A percentile compares a stretch with the other conserved stretches of the same genome.
Conservation (phyloP, 176 grass and related monocot species). For the Musa beccarii region DNA sequence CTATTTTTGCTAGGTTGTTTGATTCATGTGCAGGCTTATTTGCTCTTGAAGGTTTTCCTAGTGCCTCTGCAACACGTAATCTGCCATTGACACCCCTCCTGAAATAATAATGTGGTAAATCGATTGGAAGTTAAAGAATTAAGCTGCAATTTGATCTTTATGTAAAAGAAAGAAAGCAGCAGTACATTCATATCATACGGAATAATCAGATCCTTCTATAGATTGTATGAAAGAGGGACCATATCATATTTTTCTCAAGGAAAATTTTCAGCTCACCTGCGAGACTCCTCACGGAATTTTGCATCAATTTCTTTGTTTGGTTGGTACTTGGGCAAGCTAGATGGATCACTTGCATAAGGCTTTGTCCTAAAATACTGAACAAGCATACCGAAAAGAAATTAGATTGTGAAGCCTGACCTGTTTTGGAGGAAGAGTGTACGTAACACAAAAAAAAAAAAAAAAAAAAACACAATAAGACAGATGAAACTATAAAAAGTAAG, state of each 20-base stretch:
- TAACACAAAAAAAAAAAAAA: not conserved
- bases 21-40: conserved; percentile 19
- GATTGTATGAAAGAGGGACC: not conserved
- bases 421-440: not conserved
- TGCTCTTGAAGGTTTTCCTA: conserved; percentile 12
- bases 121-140: not conserved
- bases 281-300: conserved; percentile 36
- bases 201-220: not conserved
- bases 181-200: too few relatives aligned
- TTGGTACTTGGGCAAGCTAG: conserved; percentile 65
- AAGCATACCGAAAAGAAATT: conserved; percentile 7
- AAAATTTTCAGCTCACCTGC: not conserved
- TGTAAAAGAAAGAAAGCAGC: not conserved
- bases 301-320: conserved; percentile 95
- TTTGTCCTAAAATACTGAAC: conserved; percentile 63
- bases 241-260: too few relatives aligned
- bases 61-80: conserved; percentile 1
- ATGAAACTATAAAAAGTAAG: not conserved
- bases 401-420: not conserved
- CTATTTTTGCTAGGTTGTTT: not conserved
- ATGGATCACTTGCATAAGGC: conserved; percentile 55
- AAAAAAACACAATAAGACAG: not conserved
- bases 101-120: not conserved
- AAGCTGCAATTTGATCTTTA: not conserved
- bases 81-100: conserved; percentile 25